Conservation (phyloP, 1,139 yeast species). For the Kodamaea ohmeri region DNA sequence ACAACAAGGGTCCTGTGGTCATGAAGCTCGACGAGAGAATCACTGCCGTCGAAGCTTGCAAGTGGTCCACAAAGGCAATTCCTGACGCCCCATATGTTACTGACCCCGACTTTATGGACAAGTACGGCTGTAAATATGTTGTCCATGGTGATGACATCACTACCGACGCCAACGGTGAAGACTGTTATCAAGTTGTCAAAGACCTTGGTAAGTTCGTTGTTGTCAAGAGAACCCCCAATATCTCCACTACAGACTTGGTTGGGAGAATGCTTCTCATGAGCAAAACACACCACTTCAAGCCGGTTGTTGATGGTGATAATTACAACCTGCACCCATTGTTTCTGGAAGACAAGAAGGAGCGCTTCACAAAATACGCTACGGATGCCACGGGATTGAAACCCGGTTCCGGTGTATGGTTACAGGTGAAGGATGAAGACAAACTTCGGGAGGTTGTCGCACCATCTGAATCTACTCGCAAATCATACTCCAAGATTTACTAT, state of each 20-base stretch:
- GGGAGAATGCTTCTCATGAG: constrained; percentile 77
- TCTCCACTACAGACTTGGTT: constrained; percentile 91
- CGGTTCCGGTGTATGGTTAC: constrained; percentile 60
- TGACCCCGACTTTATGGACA: constrained; percentile 74
- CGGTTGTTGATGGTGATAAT: constrained; percentile 24
- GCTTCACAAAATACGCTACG: constrained; percentile 59
- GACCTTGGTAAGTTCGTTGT: constrained; percentile 83
- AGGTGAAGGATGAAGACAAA: constrained; percentile 21
- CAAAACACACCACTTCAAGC: constrained; percentile 54
- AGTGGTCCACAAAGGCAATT: constrained; percentile 79
- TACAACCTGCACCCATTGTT: constrained; percentile 29
- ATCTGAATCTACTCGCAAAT: constrained; percentile 18
- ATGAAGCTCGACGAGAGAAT: constrained; percentile 80
- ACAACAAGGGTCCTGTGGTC: constrained; percentile 90
- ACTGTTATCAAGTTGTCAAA: constrained; percentile 82
- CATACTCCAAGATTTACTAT: constrained; percentile 44
- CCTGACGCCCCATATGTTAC: constrained; percentile 94
- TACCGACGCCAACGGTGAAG: constrained; percentile 91
- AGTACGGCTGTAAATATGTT: constrained; percentile 74
- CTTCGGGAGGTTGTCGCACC: constrained; percentile 40
- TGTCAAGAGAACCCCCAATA: constrained; percentile 90
- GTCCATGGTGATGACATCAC: constrained; percentile 98
- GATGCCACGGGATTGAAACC: constrained; percentile 60
- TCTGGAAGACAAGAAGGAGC: constrained; percentile 30
- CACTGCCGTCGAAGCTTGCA: constrained; percentile 82